Percentiles rank a stretch among this genome's conserved stretches.
Conservation (phyloP, 2,329 filamentous ascomycete species). For the Pseudogymnoascus verrucosus region DNA sequence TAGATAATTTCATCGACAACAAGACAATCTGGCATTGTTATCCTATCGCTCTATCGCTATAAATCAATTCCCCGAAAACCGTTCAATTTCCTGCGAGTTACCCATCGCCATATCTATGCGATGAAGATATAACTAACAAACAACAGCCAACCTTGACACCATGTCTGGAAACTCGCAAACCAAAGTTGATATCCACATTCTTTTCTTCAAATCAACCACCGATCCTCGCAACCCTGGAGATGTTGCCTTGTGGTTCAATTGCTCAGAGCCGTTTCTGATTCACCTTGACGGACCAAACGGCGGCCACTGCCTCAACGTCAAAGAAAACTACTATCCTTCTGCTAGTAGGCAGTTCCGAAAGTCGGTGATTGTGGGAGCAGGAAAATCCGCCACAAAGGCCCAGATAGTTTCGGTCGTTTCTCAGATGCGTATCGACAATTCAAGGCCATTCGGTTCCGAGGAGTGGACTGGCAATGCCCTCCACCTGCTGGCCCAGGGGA, state of each 20-base stretch:
- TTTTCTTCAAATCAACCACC: background rate
- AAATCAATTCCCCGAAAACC: background rate
- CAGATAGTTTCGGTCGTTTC: background rate
- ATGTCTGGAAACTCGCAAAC: background rate
- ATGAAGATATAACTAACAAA: background rate
- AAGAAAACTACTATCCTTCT: background rate
- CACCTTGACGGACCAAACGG: background rate
- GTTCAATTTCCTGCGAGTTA: background rate
- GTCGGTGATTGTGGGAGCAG: background rate
- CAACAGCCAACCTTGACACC: background rate
- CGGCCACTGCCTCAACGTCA: background rate
- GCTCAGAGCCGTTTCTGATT: background rate
- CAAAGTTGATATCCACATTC: background rate
- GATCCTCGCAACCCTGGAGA: background rate
- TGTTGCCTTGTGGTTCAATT: background rate
- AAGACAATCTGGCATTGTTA: background rate
- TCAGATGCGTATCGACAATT: background rate
- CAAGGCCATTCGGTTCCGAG: background rate
- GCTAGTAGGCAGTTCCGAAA: background rate
- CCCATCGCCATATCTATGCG: background rate
- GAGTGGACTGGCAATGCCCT: background rate
- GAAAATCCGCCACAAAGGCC: background rate
- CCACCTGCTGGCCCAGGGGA: background rate
- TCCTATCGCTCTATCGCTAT: background rate
- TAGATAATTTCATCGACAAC: background rate